These are phyloP conservation scores for Russula abietina DNA, from an alignment of 768 basidiomycete genomes.

Conservation along the genomic window DNA sequence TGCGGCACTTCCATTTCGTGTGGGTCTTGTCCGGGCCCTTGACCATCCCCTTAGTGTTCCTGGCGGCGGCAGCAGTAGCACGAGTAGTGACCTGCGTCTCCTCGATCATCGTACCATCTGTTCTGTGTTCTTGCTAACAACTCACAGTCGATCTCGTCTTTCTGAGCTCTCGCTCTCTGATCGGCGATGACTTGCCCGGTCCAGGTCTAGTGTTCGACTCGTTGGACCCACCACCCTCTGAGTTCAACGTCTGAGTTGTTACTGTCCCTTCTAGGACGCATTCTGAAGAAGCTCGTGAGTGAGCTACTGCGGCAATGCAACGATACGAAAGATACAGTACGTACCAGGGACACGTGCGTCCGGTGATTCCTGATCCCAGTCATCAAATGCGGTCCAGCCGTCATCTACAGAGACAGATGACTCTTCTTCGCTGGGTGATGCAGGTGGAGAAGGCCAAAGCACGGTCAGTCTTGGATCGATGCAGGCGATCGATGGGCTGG, in stretches of 20 bases:
- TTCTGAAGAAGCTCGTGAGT: neutral
- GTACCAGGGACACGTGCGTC: neutral
- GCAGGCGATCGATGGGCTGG: conserved; percentile 8
- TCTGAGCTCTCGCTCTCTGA: neutral
- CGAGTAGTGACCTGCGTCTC: conserved; percentile 7
- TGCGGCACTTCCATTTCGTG: conserved; percentile 17
- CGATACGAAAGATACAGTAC: neutral
- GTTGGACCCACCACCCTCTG: neutral
- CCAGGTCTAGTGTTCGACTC: neutral
- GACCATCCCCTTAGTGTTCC: conserved; percentile 3
- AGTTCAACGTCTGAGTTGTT: neutral
- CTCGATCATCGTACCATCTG: conserved; percentile 1
- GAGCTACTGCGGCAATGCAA: neutral
- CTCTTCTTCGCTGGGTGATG: conserved; percentile 3
- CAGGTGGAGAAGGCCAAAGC: conserved; percentile 7
- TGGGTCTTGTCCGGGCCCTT: conserved; percentile 15
- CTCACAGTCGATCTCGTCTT: conserved; percentile 15
- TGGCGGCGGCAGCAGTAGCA: conserved; percentile 1
- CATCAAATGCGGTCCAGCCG: neutral
- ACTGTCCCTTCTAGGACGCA: neutral
- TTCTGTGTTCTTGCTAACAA: neutral
- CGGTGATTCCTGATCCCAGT: neutral
- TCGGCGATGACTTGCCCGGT: neutral
- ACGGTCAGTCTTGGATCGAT: conserved; percentile 17
- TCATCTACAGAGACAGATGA: neutral